A percentile compares a stretch with the other conserved stretches of the same genome.
Evolutionary conservation across 1,284 basidiomycete genomes (phyloP).

Genomic region (Ceratobasidium theobromae): DNA sequence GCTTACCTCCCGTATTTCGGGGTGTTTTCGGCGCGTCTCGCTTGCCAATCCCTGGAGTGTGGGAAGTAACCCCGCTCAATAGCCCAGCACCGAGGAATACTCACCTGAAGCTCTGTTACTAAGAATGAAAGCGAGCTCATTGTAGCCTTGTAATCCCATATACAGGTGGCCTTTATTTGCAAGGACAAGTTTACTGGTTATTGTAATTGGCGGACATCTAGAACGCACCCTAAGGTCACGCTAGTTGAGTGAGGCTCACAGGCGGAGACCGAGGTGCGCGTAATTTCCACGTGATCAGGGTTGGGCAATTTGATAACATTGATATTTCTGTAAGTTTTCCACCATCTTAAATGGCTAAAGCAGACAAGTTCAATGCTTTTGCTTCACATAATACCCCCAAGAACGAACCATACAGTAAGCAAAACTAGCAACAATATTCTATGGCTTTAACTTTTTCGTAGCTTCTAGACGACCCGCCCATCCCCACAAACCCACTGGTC

Average conservation of each 20-base stretch:
- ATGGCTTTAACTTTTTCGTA: not conserved
- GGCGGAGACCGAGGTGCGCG: not conserved
- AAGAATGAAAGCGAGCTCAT: slow-evolving; percentile 59
- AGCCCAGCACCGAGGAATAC: slow-evolving; percentile 20
- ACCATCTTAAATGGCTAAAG: slow-evolving; percentile 10
- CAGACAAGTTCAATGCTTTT: not conserved
- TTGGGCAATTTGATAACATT: slow-evolving; percentile 5
- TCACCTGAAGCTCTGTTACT: slow-evolving; percentile 57
- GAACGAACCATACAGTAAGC: not conserved
- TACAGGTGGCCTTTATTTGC: not conserved
- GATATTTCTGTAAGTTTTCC: slow-evolving; percentile 6
- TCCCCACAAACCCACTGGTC: not conserved
- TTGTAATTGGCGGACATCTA: too few relatives aligned
- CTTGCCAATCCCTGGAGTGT: slow-evolving; percentile 65
- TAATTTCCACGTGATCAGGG: slow-evolving; percentile 1
- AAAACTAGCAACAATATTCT: not conserved
- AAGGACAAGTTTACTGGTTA: too few relatives aligned
- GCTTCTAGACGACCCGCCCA: not conserved
- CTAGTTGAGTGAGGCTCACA: too few relatives aligned
- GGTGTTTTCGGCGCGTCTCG: slow-evolving; percentile 78
- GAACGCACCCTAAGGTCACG: too few relatives aligned
- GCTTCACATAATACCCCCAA: not conserved
- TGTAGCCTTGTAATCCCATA: not conserved
- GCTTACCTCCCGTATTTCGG: slow-evolving; percentile 78
- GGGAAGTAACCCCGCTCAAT: slow-evolving; percentile 5